These are phyloP conservation scores for Thecaphora frezii DNA, from an alignment of 1,284 basidiomycete species.

Conservation along the genomic window DNA sequence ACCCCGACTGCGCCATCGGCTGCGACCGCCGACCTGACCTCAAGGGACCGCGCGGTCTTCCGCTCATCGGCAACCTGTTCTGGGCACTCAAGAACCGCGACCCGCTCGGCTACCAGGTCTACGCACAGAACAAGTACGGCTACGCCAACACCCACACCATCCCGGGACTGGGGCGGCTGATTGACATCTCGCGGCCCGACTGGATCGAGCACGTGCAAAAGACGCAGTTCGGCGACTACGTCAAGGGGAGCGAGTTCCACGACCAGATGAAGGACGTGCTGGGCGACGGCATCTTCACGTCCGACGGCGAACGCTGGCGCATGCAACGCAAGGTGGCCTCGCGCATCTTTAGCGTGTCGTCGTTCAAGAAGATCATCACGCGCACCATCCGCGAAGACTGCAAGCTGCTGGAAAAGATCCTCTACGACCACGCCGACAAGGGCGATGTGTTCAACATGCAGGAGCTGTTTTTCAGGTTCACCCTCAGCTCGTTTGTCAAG, in stretches of 20 bases:
- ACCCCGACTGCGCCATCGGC: slow-evolving; percentile 8
- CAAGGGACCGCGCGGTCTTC: slow-evolving; percentile 7
- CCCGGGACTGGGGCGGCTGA: slow-evolving; percentile 7
- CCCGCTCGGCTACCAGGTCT: slow-evolving; percentile 1
- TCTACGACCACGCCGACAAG: slow-evolving; percentile 3
- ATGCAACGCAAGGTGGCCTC: slow-evolving; percentile 14
- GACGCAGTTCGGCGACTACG: slow-evolving; percentile 14
- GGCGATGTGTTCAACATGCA: slow-evolving; percentile 8
- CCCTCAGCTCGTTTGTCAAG: slow-evolving; percentile 14
- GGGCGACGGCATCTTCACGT: slow-evolving; percentile 18
- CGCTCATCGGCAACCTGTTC: slow-evolving; percentile 6
- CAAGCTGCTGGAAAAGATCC: slow-evolving; percentile 1
- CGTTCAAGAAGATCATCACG: slow-evolving; percentile 10
- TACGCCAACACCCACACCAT: slow-evolving; percentile 8
- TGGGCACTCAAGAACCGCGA: slow-evolving; percentile 12
- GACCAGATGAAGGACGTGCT: slow-evolving; percentile 11
- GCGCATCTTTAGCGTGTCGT: slow-evolving; percentile 10
- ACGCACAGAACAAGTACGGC: slow-evolving; percentile 1
- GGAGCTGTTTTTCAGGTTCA: slow-evolving; percentile 15
- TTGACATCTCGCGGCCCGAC: slow-evolving; percentile 11
- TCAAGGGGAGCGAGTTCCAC: slow-evolving; percentile 6
- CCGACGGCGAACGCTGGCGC: slow-evolving; percentile 13
- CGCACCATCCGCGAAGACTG: slow-evolving; percentile 7
- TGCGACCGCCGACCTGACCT: slow-evolving; percentile 6
- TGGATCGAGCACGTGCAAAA: slow-evolving; percentile 22